phyloP scores from a whole-genome alignment of 2,329 filamentous ascomycete genomes.

The Aspergillus vadensis region DNA sequence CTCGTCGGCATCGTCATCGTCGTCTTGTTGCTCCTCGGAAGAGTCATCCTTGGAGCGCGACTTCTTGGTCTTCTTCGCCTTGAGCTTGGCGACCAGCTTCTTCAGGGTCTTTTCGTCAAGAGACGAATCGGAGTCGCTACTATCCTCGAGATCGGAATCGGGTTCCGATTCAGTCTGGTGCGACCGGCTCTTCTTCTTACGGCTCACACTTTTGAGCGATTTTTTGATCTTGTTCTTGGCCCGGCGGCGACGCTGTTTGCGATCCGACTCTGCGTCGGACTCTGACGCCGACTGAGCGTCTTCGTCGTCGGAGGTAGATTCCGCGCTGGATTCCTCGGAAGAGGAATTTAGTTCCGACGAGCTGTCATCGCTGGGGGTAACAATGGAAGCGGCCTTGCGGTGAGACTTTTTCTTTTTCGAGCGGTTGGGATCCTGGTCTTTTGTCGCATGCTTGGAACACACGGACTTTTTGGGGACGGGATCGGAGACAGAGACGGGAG shows the following conservation, averaged over 20 bases:
- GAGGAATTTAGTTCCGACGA: constrained; percentile 25
- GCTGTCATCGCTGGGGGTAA: constrained; percentile 25
- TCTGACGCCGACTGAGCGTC: constrained; percentile 13
- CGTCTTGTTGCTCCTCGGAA: constrained; percentile 36
- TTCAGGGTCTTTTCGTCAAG: constrained; percentile 37
- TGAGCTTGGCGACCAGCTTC: constrained; percentile 35
- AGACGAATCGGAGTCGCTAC: constrained; percentile 25
- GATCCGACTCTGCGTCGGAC: constrained; percentile 26
- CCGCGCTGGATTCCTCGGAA: constrained; percentile 23
- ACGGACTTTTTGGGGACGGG: constrained; percentile 27
- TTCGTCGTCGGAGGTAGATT: constrained; percentile 20
- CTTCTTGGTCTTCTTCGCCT: constrained; percentile 39
- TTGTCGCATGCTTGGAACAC: constrained; percentile 36
- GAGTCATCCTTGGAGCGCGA: constrained; percentile 29
- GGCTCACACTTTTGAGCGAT: constrained; percentile 26
- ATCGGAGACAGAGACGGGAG: constrained; percentile 26
- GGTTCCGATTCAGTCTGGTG: constrained; percentile 28
- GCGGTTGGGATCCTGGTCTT: constrained; percentile 24
- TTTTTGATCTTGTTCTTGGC: constrained; percentile 42
- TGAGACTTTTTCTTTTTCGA: constrained; percentile 30
- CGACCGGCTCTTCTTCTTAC: constrained; percentile 43
- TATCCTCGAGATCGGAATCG: constrained; percentile 32
- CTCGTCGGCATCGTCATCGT: constrained; percentile 33
- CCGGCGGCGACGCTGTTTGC: constrained; percentile 37
- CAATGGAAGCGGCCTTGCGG: constrained; percentile 20